phyloP scores from a whole-genome alignment of 345 rosid genomes.

The Aurinia saxatilis region DNA sequence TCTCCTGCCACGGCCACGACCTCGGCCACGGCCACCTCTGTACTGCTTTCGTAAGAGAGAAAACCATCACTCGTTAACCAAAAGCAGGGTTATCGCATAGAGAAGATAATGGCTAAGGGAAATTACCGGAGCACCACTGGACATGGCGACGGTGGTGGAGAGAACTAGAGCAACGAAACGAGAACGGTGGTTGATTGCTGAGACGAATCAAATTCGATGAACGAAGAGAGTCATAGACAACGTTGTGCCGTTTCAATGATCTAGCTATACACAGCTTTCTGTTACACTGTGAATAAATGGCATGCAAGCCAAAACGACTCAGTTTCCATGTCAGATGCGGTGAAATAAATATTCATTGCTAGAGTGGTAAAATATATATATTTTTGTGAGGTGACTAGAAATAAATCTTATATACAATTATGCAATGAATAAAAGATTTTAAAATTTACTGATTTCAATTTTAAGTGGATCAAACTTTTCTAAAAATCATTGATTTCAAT shows the following conservation, averaged over 20 bases:
- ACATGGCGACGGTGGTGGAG: constrained; percentile 39
- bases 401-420: too few species aligned
- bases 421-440: too few species aligned
- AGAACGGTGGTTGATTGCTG: constrained; percentile 13
- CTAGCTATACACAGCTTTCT: not conserved
- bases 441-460: too few species aligned
- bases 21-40: constrained; percentile 56
- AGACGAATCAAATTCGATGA: constrained; percentile 12
- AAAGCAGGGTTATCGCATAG: not conserved
- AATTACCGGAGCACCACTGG: constrained; percentile 42
- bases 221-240: not conserved
- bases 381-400: too few species aligned
- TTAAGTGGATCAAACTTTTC: too few species aligned
- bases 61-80: not conserved
- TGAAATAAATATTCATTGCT: too few species aligned
- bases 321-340: too few species aligned
- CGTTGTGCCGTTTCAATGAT: constrained; percentile 11
- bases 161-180: constrained; percentile 11
- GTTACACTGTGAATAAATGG: not conserved
- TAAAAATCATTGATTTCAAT: too few species aligned
- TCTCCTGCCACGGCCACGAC: constrained; percentile 42
- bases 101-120: too few species aligned
- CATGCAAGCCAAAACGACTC: too few species aligned
- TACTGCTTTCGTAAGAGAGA: constrained; percentile 34
- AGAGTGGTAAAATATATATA: too few species aligned